Evolutionary conservation across 2,329 filamentous ascomycete genomes (phyloP).

Genomic region (Ramularia endophylla): DNA sequence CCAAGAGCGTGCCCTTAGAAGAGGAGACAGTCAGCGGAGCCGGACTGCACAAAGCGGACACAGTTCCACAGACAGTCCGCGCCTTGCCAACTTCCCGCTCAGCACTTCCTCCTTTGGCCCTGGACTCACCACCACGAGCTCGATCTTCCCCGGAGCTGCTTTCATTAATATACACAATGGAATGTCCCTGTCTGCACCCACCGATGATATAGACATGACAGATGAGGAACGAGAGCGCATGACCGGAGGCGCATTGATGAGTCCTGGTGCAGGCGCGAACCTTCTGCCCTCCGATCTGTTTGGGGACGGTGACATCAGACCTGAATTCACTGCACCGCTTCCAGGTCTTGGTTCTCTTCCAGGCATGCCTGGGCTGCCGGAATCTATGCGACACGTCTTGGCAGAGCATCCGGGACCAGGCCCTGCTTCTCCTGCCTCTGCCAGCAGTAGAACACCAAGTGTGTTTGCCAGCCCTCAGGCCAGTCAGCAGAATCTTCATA

Average conservation of each 20-base stretch:
- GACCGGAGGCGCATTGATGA: constrained; percentile 63
- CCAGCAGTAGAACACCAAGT: constrained; percentile 39
- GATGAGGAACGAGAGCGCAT: constrained; percentile 59
- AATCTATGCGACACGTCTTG: constrained; percentile 6
- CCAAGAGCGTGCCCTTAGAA: constrained; percentile 17
- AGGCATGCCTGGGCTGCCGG: constrained; percentile 32
- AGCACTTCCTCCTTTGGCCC: constrained; percentile 31
- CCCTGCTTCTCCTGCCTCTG: constrained; percentile 40
- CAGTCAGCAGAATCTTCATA: constrained; percentile 40
- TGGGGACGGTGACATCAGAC: constrained; percentile 25
- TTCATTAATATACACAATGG: constrained; percentile 56
- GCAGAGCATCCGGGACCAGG: constrained; percentile 24
- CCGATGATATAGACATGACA: constrained; percentile 44
- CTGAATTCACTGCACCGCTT: constrained; percentile 20
- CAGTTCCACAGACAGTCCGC: constrained; percentile 26
- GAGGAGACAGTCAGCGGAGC: constrained; percentile 37
- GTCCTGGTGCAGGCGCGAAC: constrained; percentile 63
- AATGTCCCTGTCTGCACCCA: constrained; percentile 48
- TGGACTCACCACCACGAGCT: constrained; percentile 43
- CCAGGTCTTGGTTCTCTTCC: constrained; percentile 32
- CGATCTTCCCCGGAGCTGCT: constrained; percentile 45
- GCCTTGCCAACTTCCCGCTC: constrained; percentile 21
- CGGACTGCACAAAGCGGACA: constrained; percentile 33
- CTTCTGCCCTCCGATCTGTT: constrained; percentile 63
- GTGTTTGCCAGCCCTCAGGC: constrained; percentile 44